Percentiles rank a stretch among this genome's conserved stretches.
phyloP scores from a whole-genome alignment of 495 filamentous ascomycete species.

The Penicillium cinerascens region DNA sequence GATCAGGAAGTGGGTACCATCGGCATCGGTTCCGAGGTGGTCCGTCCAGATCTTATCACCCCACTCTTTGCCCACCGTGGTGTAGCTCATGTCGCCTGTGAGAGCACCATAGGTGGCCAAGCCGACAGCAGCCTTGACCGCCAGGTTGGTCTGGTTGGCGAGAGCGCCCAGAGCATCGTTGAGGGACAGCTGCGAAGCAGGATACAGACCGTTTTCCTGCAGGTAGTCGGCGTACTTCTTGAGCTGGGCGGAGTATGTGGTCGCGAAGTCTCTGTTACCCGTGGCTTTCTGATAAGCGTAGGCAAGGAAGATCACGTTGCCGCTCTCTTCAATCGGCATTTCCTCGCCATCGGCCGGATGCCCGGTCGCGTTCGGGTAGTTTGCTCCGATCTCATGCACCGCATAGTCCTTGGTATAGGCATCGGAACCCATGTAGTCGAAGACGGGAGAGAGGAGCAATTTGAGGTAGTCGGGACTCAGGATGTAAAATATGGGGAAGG shows the following conservation, averaged over 20 bases:
- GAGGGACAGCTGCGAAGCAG: conserved; percentile 42
- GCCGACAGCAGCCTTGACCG: conserved; percentile 49
- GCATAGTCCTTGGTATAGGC: conserved; percentile 33
- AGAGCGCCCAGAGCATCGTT: conserved; percentile 46
- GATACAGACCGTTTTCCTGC: conserved; percentile 39
- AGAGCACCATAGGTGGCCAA: conserved; percentile 40
- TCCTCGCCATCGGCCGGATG: conserved; percentile 30
- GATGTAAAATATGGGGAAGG: conserved; percentile 39
- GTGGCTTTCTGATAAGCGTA: conserved; percentile 37
- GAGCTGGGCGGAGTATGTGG: conserved; percentile 28
- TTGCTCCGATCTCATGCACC: conserved; percentile 33
- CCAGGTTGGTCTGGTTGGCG: conserved; percentile 50
- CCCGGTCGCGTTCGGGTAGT: conserved; percentile 44
- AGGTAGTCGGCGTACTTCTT: conserved; percentile 47
- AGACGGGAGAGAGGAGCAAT: conserved; percentile 38
- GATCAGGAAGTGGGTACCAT: conserved; percentile 38
- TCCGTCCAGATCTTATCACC: conserved; percentile 40
- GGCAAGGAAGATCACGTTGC: conserved; percentile 37
- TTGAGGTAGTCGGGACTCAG: conserved; percentile 40
- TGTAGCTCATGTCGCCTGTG: conserved; percentile 32
- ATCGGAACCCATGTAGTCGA: conserved; percentile 35
- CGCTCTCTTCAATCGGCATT: conserved; percentile 40
- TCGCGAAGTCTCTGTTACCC: conserved; percentile 27
- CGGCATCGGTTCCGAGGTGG: conserved; percentile 30
- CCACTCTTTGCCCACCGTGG: conserved; percentile 26